These are phyloP conservation scores for Pisolithus thermaeus DNA, from an alignment of 1,284 basidiomycete species.

Conservation along the genomic window DNA sequence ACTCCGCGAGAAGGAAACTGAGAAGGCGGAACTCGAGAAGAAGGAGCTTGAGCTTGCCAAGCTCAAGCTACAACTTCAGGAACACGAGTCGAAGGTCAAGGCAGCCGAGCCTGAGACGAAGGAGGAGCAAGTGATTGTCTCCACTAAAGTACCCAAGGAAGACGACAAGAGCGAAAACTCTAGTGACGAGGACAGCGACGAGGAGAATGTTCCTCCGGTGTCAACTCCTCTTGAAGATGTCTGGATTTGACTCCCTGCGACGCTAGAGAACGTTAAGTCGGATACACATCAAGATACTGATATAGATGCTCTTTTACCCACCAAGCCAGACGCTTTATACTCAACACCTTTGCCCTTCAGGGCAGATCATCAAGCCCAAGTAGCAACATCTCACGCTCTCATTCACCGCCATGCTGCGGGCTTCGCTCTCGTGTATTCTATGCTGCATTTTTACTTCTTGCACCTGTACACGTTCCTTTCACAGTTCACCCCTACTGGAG, in stretches of 20 bases:
- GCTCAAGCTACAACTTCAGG: conserved; percentile 45
- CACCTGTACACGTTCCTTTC: conserved; percentile 47
- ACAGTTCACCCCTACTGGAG: conserved; percentile 30
- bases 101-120: conserved; percentile 28
- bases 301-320: conserved; percentile 22
- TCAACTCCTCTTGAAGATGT: conserved; percentile 26
- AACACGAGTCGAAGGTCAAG: conserved; percentile 42
- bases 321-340: conserved; percentile 11
- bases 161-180: conserved; percentile 25
- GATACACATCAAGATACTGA: conserved; percentile 11
- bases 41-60: conserved; percentile 36
- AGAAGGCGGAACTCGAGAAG: conserved; percentile 34
- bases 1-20: conserved; percentile 38
- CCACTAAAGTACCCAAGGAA: conserved; percentile 18
- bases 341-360: conserved; percentile 15
- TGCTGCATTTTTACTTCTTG: conserved; percentile 45
- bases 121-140: conserved; percentile 28
- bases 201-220: conserved; percentile 24
- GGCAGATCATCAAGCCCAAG: conserved; percentile 16
- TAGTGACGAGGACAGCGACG: conserved; percentile 28
- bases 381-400: conserved; percentile 21
- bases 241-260: conserved; percentile 34
- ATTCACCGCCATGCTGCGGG: conserved; percentile 36
- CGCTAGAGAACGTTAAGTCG: conserved; percentile 14
- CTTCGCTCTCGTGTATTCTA: conserved; percentile 38